phyloP scores from a whole-genome alignment of 2,329 filamentous ascomycete species.

The Paraphoma chrysanthemicola region DNA sequence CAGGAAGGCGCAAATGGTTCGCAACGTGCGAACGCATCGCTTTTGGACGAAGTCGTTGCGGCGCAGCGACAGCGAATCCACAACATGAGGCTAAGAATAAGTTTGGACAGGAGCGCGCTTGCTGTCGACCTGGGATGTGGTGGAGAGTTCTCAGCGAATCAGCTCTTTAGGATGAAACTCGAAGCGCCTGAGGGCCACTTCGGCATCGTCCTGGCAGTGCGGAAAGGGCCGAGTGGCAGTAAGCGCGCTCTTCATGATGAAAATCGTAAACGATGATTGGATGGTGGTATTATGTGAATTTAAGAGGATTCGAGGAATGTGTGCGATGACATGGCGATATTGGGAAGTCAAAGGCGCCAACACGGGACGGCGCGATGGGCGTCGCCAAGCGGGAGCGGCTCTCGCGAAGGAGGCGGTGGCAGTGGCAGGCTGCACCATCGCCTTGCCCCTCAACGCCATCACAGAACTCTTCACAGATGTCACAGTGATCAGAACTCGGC shows the following conservation, averaged over 20 bases:
- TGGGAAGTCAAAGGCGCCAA: background rate
- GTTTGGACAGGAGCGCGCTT: constrained; percentile 28
- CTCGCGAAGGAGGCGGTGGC: too few species aligned
- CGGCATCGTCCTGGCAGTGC: constrained; percentile 1
- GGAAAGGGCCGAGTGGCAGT: background rate
- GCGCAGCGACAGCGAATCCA: constrained; percentile 33
- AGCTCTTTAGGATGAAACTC: constrained; percentile 26
- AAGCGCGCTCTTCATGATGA: background rate
- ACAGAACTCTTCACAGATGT: too few species aligned
- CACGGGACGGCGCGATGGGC: background rate
- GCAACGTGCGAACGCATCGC: constrained; percentile 28
- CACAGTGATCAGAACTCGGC: background rate
- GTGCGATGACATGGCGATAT: background rate
- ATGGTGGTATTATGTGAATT: background rate
- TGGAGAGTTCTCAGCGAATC: constrained; percentile 29
- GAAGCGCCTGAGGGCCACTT: constrained; percentile 26
- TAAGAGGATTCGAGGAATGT: background rate
- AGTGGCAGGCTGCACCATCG: too few species aligned
- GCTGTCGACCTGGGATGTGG: constrained; percentile 7
- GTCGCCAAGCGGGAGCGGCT: background rate
- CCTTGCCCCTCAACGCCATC: too few species aligned
- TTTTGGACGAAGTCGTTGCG: constrained; percentile 30
- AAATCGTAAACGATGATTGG: background rate
- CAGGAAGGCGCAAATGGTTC: constrained; percentile 25
- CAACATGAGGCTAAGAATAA: constrained; percentile 12